phyloP scores from a whole-genome alignment of 805 yeast genomes.

The Schwanniomyces yamadae region DNA sequence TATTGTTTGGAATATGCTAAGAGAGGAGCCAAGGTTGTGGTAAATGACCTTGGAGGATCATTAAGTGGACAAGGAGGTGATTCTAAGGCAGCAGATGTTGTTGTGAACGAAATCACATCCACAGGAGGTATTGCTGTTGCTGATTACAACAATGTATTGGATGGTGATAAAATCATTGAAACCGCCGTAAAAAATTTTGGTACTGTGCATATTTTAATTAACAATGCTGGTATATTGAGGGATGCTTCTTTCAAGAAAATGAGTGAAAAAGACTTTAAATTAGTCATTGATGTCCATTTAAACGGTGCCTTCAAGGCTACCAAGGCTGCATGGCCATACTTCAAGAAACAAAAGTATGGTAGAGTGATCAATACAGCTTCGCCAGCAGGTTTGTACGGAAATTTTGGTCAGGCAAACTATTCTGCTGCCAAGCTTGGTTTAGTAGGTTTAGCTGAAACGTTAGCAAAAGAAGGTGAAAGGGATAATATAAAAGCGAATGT shows the following conservation, averaged over 20 bases:
- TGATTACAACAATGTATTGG: constrained; percentile 85
- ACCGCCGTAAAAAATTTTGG: constrained; percentile 88
- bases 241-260: constrained; percentile 86
- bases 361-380: constrained; percentile 91
- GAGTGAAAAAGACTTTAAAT: constrained; percentile 74
- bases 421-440: constrained; percentile 90
- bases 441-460: constrained; percentile 89
- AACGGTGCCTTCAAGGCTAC: constrained; percentile 86
- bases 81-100: constrained; percentile 78
- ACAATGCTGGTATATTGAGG: constrained; percentile 93
- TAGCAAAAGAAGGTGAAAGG: constrained; percentile 89
- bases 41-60: constrained; percentile 90
- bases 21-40: constrained; percentile 93
- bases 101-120: constrained; percentile 76
- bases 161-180: constrained; percentile 80
- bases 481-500: constrained; percentile 81
- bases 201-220: constrained; percentile 81
- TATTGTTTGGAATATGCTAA: constrained; percentile 86
- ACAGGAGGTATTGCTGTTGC: constrained; percentile 89
- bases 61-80: constrained; percentile 70
- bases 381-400: constrained; percentile 96
- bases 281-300: constrained; percentile 83
- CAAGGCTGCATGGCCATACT: constrained; percentile 88
- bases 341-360: constrained; percentile 83
- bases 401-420: constrained; percentile 95